Conservation (phyloP, 495 filamentous ascomycete species). For the Tuber microsphaerosporum region DNA sequence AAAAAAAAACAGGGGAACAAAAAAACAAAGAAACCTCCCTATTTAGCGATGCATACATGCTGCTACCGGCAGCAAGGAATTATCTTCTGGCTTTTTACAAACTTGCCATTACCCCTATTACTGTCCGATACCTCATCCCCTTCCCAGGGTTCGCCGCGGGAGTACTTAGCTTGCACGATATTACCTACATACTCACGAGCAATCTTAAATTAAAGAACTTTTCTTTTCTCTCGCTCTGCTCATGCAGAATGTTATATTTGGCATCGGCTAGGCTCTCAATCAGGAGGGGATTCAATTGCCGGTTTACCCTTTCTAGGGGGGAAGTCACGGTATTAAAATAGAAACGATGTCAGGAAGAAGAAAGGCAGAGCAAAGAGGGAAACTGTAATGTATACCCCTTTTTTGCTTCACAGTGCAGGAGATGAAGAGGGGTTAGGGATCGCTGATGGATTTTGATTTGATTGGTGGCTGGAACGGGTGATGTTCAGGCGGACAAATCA, state of each 20-base stretch:
- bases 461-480: conserved; percentile 4
- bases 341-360: background rate
- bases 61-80: background rate
- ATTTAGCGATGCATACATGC: background rate
- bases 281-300: background rate
- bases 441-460: background rate
- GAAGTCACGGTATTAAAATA: conserved; percentile 1
- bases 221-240: background rate
- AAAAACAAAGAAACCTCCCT: background rate
- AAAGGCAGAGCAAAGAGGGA: background rate
- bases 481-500: conserved; percentile 1
- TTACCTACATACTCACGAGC: background rate
- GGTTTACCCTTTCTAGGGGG: background rate
- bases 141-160: background rate
- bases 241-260: background rate
- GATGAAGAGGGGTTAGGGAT: conserved; percentile 4
- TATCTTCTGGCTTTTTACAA: background rate
- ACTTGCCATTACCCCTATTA: conserved; percentile 3
- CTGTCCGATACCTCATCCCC: background rate
- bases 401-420: background rate
- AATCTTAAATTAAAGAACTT: background rate
- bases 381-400: background rate
- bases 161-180: background rate
- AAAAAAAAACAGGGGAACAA: background rate
- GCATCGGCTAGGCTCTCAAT: background rate